Base-by-base conservation (phyloP, 2,329 filamentous ascomycete species). In the Calonectria fujianensis region DNA sequence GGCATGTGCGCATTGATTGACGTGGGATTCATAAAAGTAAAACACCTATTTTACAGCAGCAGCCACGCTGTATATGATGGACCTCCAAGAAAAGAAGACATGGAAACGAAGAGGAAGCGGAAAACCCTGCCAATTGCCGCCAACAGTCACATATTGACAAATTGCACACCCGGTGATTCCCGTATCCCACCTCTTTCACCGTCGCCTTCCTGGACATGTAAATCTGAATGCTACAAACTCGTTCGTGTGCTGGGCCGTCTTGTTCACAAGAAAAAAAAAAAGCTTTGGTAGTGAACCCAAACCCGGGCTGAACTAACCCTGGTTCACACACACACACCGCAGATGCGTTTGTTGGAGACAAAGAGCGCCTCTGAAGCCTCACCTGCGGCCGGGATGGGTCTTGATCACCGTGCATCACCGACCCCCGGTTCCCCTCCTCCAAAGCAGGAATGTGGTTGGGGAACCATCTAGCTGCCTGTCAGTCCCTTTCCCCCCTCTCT, bases 1-100 rank as follows among this genome's bases (percentile, higher is more conserved):
- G 54, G 20, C 54, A 13, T 39, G 54, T n/a, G 20, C 39, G 54
- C 32, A 32, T 61, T 39, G 32, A 61, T 61, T 39, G n/a, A 61
- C 32, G 24, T 27, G 54, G 32, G n/a, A 13, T 39, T 61, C 14
- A 39, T 39, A n/a, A 61, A 39, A 8, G n/a, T 16, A 61, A 61
- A 37, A 24, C 54, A 61, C 20, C 37, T 24, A 61, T 39, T 61
- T 59, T 18, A 61, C 32, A 24, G 10, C 32, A 24, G 10, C 32
- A 27, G 32, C n/a, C 13, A 61, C 32, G n/a, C 5, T 39, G 54
- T 16, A 29, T 18, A 16, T 24, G 24, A 54, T 29, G 27, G 16
- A 7, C 18, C 39, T 20, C 14, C 13, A 39, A 31, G 27, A 29
- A 10, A 29, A 31, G 27, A 54, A n/a, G 41, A 11, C 20, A 41